Conservation (phyloP, 495 filamentous ascomycete genomes). For the Rhypophila decipiens region DNA sequence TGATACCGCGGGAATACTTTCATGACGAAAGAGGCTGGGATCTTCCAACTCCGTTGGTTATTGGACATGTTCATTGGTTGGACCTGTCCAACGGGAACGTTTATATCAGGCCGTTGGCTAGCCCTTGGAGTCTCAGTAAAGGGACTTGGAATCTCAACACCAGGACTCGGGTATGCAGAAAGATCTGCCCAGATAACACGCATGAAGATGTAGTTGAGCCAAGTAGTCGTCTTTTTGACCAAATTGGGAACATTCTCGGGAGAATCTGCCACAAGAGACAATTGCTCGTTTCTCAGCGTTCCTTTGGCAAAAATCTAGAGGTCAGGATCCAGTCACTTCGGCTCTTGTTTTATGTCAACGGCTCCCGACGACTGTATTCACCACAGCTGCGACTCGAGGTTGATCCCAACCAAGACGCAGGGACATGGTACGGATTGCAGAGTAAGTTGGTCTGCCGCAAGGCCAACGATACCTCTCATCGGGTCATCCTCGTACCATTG, state of each 20-base stretch:
- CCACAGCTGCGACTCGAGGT: constrained; percentile 35
- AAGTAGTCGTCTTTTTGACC: constrained; percentile 16
- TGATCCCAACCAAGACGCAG: constrained; percentile 44
- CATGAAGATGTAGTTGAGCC: constrained; percentile 22
- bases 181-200: neutral
- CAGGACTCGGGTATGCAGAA: constrained; percentile 11
- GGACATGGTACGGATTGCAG: constrained; percentile 45
- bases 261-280: constrained; percentile 26
- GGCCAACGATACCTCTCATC: constrained; percentile 12
- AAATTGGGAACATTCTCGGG: constrained; percentile 29
- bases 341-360: constrained; percentile 30
- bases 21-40: constrained; percentile 24
- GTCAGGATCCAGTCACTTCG: constrained; percentile 32
- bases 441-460: constrained; percentile 40
- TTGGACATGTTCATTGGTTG: constrained; percentile 55
- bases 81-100: constrained; percentile 37
- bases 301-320: constrained; percentile 11
- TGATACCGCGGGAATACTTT: constrained; percentile 29
- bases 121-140: constrained; percentile 35
- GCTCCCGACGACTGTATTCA: constrained; percentile 33
- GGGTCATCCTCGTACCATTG: constrained; percentile 34
- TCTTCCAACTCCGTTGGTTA: constrained; percentile 43
- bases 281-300: constrained; percentile 31
- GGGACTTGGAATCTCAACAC: constrained; percentile 27
- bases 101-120: constrained; percentile 42